Evolutionary conservation across 176 grass and related monocot species (phyloP).

Genomic region (Avena insularis): DNA sequence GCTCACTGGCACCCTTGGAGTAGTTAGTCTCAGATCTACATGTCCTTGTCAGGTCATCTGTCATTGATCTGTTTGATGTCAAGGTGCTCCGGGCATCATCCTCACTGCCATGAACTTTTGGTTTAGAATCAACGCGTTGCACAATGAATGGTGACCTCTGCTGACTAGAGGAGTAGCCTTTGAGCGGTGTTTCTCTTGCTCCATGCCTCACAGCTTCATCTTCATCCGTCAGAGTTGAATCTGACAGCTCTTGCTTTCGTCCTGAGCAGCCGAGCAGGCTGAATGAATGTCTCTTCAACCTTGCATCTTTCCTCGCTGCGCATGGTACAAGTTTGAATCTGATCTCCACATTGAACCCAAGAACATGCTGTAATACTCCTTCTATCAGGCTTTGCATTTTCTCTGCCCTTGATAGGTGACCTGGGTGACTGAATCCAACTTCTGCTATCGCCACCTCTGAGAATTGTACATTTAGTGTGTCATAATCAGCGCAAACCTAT

Average conservation of each 20-base stretch:
- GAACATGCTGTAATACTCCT: conserved; percentile 70
- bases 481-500: conserved; percentile 40
- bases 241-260: conserved; percentile 82
- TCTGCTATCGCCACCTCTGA: conserved; percentile 89
- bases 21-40: conserved; percentile 63
- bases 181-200: conserved; percentile 62
- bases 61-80: conserved; percentile 72
- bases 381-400: conserved; percentile 80
- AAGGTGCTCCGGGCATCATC: conserved; percentile 64
- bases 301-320: conserved; percentile 57
- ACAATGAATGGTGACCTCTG: conserved; percentile 55
- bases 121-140: conserved; percentile 51
- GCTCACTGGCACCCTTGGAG: conserved; percentile 68
- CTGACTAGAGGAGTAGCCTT: conserved; percentile 72
- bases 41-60: conserved; percentile 63
- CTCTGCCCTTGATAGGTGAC: conserved; percentile 86
- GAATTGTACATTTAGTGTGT: conserved; percentile 37
- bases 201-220: conserved; percentile 53
- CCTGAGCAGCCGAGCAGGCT: conserved; percentile 92
- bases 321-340: conserved; percentile 72
- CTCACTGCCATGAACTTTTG: conserved; percentile 56
- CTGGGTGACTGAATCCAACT: conserved; percentile 85
- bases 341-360: conserved; percentile 86
- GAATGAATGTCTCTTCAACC: conserved; percentile 82
- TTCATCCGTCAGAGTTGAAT: conserved; percentile 68